Percentiles rank a stretch among this genome's conserved stretches.
phyloP scores from a whole-genome alignment of 148 eudicot genomes.

The Vaccinium macrocarpon region DNA sequence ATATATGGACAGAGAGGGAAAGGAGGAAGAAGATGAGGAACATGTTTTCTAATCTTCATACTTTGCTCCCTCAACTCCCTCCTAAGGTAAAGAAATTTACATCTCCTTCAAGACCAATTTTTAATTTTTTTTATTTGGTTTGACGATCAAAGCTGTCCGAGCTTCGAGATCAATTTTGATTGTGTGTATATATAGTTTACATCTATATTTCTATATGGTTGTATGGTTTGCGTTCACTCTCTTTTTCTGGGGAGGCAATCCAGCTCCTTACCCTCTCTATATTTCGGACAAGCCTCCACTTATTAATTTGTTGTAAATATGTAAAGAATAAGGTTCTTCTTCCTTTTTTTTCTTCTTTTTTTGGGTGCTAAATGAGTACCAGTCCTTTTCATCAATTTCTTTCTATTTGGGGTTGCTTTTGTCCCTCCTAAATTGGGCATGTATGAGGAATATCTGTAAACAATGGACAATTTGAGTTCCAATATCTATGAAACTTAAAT shows the following conservation, averaged over 20 bases:
- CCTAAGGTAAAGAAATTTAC: conserved; percentile 44
- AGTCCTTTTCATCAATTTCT: background rate
- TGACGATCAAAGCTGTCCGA: too few relatives aligned
- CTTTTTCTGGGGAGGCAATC: background rate
- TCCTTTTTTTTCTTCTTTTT: background rate
- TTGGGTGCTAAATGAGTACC: background rate
- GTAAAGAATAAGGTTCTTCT: too few relatives aligned
- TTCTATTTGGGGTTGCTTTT: background rate
- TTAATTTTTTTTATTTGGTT: too few relatives aligned
- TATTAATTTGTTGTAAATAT: too few relatives aligned
- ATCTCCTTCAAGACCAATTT: background rate
- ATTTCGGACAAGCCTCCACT: background rate
- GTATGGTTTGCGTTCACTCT: background rate
- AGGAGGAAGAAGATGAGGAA: conserved; percentile 85
- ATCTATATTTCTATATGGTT: background rate
- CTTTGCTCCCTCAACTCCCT: conserved; percentile 69
- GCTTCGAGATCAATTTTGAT: background rate
- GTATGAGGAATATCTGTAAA: background rate
- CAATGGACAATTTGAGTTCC: background rate
- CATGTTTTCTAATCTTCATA: conserved; percentile 63
- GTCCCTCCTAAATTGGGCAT: background rate
- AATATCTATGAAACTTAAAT: background rate
- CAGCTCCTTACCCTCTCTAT: background rate
- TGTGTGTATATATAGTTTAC: background rate
- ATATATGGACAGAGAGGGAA: conserved; percentile 80